These are phyloP conservation scores for Apiotrichum akiyoshidainum DNA, from an alignment of 1,284 basidiomycete species.

Conservation along the genomic window DNA sequence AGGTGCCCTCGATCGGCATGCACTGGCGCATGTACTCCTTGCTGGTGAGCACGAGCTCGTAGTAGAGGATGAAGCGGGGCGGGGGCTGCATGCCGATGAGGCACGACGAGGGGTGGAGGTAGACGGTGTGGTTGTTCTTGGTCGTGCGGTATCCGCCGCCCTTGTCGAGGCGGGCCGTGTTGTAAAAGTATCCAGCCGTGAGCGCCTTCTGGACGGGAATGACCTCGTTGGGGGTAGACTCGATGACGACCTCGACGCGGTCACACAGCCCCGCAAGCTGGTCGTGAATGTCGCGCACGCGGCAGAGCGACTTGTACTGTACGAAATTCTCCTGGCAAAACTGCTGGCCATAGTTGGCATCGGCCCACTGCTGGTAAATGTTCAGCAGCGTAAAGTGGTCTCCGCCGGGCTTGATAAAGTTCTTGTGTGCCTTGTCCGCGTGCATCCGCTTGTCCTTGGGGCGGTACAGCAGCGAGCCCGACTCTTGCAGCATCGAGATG, in stretches of 20 bases:
- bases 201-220: constrained; percentile 91
- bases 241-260: constrained; percentile 88
- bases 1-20: constrained; percentile 94
- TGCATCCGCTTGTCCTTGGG: constrained; percentile 97
- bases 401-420: constrained; percentile 91
- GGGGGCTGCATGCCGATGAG: constrained; percentile 95
- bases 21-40: constrained; percentile 71
- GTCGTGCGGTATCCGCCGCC: constrained; percentile 88
- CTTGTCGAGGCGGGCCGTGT: constrained; percentile 83
- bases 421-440: constrained; percentile 93
- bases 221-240: constrained; percentile 86
- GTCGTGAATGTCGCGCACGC: constrained; percentile 91
- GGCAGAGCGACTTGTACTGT: constrained; percentile 90
- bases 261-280: constrained; percentile 94
- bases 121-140: constrained; percentile 92
- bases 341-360: constrained; percentile 90
- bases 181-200: constrained; percentile 93
- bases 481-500: constrained; percentile 96
- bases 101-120: constrained; percentile 93
- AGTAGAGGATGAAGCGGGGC: constrained; percentile 84
- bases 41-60: constrained; percentile 65
- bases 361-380: constrained; percentile 98
- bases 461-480: constrained; percentile 88
- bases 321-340: constrained; percentile 94
- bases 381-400: constrained; percentile 97